phyloP scores from a whole-genome alignment of 179 eudicot genomes.

The Heliamphora pulchella region DNA sequence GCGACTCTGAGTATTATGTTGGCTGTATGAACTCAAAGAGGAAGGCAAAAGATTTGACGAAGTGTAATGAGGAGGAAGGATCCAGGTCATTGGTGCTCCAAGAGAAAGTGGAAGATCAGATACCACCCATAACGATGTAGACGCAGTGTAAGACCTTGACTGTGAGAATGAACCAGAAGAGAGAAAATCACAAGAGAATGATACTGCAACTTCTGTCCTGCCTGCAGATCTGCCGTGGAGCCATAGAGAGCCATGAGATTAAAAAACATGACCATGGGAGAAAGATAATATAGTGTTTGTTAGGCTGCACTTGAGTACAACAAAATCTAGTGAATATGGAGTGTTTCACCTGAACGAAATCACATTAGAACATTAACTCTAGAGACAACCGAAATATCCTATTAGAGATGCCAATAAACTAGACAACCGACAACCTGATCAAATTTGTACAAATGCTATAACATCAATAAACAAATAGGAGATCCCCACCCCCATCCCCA shows the following conservation, averaged over 20 bases:
- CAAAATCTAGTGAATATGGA: background rate
- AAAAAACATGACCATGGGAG: background rate
- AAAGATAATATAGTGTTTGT: background rate
- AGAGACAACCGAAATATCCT: background rate
- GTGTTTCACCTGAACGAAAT: background rate
- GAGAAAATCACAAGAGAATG: constrained; percentile 65
- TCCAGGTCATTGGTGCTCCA: constrained; percentile 78
- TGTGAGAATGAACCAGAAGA: constrained; percentile 41
- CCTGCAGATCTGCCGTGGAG: constrained; percentile 41
- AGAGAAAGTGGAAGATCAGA: constrained; percentile 81
- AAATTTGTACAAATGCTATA: background rate
- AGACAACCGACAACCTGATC: background rate
- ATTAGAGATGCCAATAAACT: background rate
- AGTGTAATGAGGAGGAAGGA: constrained; percentile 80
- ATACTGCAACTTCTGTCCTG: constrained; percentile 50
- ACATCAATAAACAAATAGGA: background rate
- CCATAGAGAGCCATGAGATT: background rate
- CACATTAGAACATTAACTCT: background rate
- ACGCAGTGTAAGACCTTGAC: constrained; percentile 53
- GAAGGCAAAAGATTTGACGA: constrained; percentile 64
- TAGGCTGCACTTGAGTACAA: background rate
- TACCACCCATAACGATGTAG: constrained; percentile 51
- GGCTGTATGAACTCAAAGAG: constrained; percentile 34
- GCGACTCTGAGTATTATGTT: constrained; percentile 34
- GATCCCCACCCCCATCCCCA: background rate